Percentiles rank a stretch among this genome's conserved stretches.
These are phyloP conservation scores for Phytophthora ohioensis DNA, from an alignment of 352 stramenopile species.

Conservation along the genomic window DNA sequence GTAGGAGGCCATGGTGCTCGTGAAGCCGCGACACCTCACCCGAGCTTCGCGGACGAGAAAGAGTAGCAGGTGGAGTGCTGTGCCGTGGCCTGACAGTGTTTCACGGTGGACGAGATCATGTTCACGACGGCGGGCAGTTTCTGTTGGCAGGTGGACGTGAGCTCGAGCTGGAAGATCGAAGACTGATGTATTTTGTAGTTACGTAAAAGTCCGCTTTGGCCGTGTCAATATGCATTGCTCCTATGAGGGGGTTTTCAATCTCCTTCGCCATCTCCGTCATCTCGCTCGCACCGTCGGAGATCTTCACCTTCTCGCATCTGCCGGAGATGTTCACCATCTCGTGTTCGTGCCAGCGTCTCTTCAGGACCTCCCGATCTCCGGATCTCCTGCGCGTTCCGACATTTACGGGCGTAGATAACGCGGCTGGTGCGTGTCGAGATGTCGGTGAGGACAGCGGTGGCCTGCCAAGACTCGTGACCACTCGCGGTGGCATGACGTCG, in stretches of 20 bases:
- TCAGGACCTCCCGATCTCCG: too few species aligned
- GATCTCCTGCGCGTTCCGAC: background rate
- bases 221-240: too few species aligned
- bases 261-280: too few species aligned
- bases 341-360: too few species aligned
- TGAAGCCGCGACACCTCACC: constrained; percentile 36
- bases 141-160: too few species aligned
- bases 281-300: too few species aligned
- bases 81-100: constrained; percentile 28
- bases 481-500: constrained; percentile 37
- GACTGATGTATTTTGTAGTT: too few species aligned
- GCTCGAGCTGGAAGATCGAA: too few species aligned
- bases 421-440: constrained; percentile 35
- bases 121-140: constrained; percentile 25
- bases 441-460: constrained; percentile 32
- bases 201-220: too few species aligned
- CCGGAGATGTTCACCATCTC: too few species aligned
- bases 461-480: constrained; percentile 35
- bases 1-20: constrained; percentile 38
- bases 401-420: constrained; percentile 26
- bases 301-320: too few species aligned
- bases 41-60: constrained; percentile 38
- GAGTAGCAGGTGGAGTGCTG: constrained; percentile 34
- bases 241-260: too few species aligned
- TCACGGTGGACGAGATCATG: constrained; percentile 34